A percentile compares a stretch with the other conserved stretches of the same genome.
Evolutionary conservation across 768 basidiomycete genomes (phyloP).

Genomic region (Naganishia antarctica): DNA sequence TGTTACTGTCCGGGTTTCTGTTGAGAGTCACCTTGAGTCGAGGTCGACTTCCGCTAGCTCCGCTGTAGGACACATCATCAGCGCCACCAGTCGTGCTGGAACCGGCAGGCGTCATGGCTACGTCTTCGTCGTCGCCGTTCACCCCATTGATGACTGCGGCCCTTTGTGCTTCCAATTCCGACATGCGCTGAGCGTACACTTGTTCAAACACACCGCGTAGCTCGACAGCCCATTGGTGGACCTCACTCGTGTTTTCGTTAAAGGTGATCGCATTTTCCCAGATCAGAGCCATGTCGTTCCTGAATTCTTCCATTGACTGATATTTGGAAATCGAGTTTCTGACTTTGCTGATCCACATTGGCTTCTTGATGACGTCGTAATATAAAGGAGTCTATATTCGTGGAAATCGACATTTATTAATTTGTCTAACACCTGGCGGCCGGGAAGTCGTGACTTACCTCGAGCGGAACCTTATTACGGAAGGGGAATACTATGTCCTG

Average conservation of each 20-base stretch:
- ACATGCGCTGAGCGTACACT: conserved; percentile 57
- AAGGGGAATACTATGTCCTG: conserved; percentile 32
- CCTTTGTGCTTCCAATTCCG: conserved; percentile 17
- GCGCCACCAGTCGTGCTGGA: conserved; percentile 12
- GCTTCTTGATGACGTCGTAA: conserved; percentile 77
- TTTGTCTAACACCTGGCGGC: not conserved
- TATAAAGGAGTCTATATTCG: conserved; percentile 70
- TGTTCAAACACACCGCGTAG: conserved; percentile 84
- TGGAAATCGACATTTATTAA: conserved; percentile 20
- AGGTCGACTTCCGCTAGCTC: conserved; percentile 14
- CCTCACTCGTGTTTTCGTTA: conserved; percentile 92
- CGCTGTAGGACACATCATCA: conserved; percentile 15
- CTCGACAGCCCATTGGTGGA: conserved; percentile 87
- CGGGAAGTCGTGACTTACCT: conserved; percentile 1
- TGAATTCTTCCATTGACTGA: conserved; percentile 67
- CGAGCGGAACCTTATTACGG: conserved; percentile 14
- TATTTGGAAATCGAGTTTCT: conserved; percentile 64
- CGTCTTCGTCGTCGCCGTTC: not conserved
- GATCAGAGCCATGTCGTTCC: conserved; percentile 81
- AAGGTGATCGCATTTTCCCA: conserved; percentile 89
- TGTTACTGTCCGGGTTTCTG: not conserved
- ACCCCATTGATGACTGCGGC: not conserved
- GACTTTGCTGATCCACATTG: conserved; percentile 81
- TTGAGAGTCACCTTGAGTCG: conserved; percentile 15
- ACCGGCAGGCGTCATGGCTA: conserved; percentile 6